Base-by-base conservation (phyloP, 2,329 filamentous ascomycete species). In the Thermothelomyces thermophilus region DNA sequence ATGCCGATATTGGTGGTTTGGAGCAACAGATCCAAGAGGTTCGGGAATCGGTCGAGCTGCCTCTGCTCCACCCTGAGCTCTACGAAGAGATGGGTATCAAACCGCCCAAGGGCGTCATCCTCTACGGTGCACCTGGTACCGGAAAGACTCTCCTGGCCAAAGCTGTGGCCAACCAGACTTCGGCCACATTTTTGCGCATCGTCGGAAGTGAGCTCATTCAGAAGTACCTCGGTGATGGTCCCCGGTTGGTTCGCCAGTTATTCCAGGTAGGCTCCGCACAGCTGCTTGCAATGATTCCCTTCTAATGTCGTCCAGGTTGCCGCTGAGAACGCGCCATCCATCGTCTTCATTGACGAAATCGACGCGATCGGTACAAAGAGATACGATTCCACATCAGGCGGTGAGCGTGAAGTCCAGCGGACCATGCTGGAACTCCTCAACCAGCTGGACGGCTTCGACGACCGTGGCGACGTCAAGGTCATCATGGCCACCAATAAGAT, bases 31-130 rank as follows among this genome's bases (percentile, higher is more conserved):
- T 98, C 53, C 93, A 98, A 66, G 93, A 98, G 72, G 93, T 98
- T 40, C 80, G 93, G 60, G 93, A 98, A 73, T 95, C 93, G 1
- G 93, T 98, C 51, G 93, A 98, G 73, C 71, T 98, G 62, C 93
- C 93, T 5, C 76, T 98, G 56, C 76, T 98, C 52, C 93, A 98
- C 67, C 93, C 93, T 0, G 93, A 98, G 71, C 74, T 98, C 46
- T 98, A 98, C 71, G 93, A 98, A 70, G 93, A 98, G 75, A 98
- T 98, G 93, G 93, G 93, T 64, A 97, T 98, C 78, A 98, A 98
- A 72, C 93, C 93, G 4, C 93, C 93, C 54, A 98, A 98, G 79
- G 93, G 93, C 78, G 93, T 98, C 62, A 98, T 98, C 64, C 84
- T 98, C 22, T 98, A 98, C 68, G 93, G 93, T 72, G 90, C 89